phyloP scores from a whole-genome alignment of 2,329 filamentous ascomycete species.

The Aotearoamyces nothofagi region DNA sequence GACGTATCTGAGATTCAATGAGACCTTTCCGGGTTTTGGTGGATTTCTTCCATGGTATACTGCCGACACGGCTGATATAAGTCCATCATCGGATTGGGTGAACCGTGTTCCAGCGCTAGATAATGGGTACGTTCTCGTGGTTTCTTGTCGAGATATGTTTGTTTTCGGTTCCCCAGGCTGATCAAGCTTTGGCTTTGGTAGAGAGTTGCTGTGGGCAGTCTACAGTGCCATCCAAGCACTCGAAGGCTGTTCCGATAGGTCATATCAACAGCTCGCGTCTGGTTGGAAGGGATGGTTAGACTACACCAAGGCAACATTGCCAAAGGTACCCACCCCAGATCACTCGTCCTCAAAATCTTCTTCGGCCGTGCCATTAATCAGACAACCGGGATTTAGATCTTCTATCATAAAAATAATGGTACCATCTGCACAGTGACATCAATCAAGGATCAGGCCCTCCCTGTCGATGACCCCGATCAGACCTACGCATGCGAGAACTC shows the following conservation, averaged over 20 bases:
- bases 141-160: too few relatives aligned
- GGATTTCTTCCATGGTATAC: slow-evolving; percentile 26
- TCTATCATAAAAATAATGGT: slow-evolving; percentile 23
- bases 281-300: slow-evolving; percentile 26
- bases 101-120: slow-evolving; percentile 25
- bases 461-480: slow-evolving; percentile 15
- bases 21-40: slow-evolving; percentile 25
- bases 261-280: slow-evolving; percentile 17
- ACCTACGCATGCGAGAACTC: slow-evolving; percentile 22
- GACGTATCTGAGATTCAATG: slow-evolving; percentile 25
- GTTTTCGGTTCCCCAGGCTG: not conserved
- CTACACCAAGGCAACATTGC: slow-evolving; percentile 22
- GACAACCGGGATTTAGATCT: too few relatives aligned
- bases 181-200: too few relatives aligned
- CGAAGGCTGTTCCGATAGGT: slow-evolving; percentile 13
- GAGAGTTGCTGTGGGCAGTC: slow-evolving; percentile 26
- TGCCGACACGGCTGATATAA: slow-evolving; percentile 16
- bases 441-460: slow-evolving; percentile 21
- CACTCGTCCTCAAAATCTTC: too few relatives aligned
- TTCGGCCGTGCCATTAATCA: too few relatives aligned
- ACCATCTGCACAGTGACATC: slow-evolving; percentile 24
- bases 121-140: slow-evolving; percentile 21
- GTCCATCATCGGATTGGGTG: slow-evolving; percentile 22
- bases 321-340: slow-evolving; percentile 10
- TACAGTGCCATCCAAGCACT: slow-evolving; percentile 25